A percentile compares a stretch with the other conserved stretches of the same genome.
Conservation (phyloP, 2,329 filamentous ascomycete species). For the Sporothrix protearum region DNA sequence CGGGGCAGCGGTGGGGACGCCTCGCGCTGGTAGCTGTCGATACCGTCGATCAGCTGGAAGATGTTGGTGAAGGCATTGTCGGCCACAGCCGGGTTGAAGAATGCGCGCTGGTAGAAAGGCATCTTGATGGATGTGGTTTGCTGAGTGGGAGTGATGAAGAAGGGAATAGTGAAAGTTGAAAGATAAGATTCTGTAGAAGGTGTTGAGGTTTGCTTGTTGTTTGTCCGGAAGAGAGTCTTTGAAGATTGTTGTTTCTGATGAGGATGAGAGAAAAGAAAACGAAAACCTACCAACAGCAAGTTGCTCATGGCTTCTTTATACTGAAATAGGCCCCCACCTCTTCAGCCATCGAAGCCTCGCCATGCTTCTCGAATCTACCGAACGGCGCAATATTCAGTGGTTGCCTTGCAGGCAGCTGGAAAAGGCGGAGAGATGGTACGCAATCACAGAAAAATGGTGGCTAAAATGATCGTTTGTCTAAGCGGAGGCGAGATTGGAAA, state of each 20-base stretch:
- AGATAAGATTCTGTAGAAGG: neutral
- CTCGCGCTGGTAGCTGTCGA: slow-evolving; percentile 53
- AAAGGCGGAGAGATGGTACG: neutral
- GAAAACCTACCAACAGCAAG: neutral
- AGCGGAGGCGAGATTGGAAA: slow-evolving; percentile 8
- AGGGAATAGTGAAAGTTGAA: slow-evolving; percentile 28
- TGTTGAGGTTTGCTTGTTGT: neutral
- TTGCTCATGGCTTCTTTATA: slow-evolving; percentile 19
- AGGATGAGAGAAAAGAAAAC: slow-evolving; percentile 16
- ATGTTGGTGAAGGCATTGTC: slow-evolving; percentile 39
- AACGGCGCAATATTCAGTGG: neutral
- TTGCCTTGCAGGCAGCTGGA: slow-evolving; percentile 16
- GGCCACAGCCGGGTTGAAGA: slow-evolving; percentile 28
- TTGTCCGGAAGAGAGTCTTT: neutral
- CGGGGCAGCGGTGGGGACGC: slow-evolving; percentile 18
- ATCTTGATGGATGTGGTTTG: slow-evolving; percentile 44
- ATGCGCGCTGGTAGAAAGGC: slow-evolving; percentile 57
- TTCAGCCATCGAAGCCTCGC: slow-evolving; percentile 2
- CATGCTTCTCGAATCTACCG: slow-evolving; percentile 16
- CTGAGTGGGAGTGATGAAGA: slow-evolving; percentile 18
- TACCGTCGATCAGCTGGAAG: slow-evolving; percentile 61
- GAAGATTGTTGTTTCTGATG: slow-evolving; percentile 5
- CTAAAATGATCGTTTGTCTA: neutral
- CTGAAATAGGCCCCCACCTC: neutral
- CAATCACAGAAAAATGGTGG: slow-evolving; percentile 1